Evolutionary conservation across 208 protist species (phyloP).

Genomic region (Trypanosoma mega): DNA sequence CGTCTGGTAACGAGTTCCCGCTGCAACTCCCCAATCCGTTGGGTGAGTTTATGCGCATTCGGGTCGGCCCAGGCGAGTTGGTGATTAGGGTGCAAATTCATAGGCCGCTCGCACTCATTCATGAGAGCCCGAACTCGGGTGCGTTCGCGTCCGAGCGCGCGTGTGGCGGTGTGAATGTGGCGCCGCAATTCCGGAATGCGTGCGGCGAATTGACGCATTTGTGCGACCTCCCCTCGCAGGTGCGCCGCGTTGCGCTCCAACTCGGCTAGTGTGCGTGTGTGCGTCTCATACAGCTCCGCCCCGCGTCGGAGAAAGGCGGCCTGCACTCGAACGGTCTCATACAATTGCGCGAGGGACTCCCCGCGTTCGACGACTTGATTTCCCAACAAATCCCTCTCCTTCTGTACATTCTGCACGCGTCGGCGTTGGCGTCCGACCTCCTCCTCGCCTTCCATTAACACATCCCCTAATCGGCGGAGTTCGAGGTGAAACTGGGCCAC

Average conservation of each 20-base stretch:
- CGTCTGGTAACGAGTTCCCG: constrained; percentile 94
- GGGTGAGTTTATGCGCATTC: constrained; percentile 90
- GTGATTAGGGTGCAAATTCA: constrained; percentile 97
- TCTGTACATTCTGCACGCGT: constrained; percentile 90
- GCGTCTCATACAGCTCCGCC: constrained; percentile 92
- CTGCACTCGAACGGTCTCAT: constrained; percentile 97
- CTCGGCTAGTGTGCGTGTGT: constrained; percentile 55
- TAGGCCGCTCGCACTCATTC: constrained; percentile 93
- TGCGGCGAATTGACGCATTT: constrained; percentile 43
- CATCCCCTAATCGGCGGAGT: constrained; percentile 89
- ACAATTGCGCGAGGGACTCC: constrained; percentile 93
- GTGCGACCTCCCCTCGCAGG: constrained; percentile 47
- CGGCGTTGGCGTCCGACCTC: constrained; percentile 89
- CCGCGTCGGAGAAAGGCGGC: constrained; percentile 92
- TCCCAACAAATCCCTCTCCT: constrained; percentile 94
- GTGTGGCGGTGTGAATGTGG: constrained; percentile 60
- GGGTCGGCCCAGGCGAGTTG: constrained; percentile 95
- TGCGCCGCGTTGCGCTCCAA: constrained; percentile 58
- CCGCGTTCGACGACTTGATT: constrained; percentile 94
- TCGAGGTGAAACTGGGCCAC: constrained; percentile 66
- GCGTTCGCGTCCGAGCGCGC: constrained; percentile 68
- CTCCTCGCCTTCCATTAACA: constrained; percentile 90
- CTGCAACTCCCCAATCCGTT: constrained; percentile 95
- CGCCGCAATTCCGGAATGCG: constrained; percentile 64
- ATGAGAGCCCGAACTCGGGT: constrained; percentile 89